Evolutionary conservation across 2,329 filamentous ascomycete genomes (phyloP), one percentile per base, ranked within the genome.

Genomic region (Talaromyces rugulosus): DNA sequence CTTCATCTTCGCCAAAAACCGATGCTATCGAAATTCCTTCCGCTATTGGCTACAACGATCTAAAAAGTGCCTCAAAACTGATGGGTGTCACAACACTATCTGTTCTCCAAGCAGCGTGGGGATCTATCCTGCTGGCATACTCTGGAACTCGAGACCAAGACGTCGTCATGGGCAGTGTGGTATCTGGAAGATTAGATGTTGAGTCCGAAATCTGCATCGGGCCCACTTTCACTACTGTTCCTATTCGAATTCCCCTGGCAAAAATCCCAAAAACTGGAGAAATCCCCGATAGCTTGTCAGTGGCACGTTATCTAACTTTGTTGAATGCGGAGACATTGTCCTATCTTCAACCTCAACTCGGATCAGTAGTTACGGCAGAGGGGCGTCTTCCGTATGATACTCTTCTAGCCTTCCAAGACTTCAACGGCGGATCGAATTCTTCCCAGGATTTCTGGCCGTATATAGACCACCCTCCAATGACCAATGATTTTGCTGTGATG

Each of bases 91-190:
- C 74, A 1, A 74, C 74, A 2, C 64, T 75, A 31, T 69, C 74
- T 51, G 55, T 78, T 14, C 69, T 76, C 3, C 67, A 75, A 23
- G 67, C 72, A 4, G 71, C 70, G 3, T 79, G 76, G 77, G 75
- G 73, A 3, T 67, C 77, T 16, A 70, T 76, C 11, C 66, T 76
- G 3, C 67, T 68, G 28, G 62, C 65, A 1, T 70, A 71, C 56
- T 74, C 71, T 1, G 64, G 64, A 0, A 71, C 69, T 1, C 68
- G 74, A 31, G 75, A 78, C 55, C 0, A 67, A 75, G 75, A 77
- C 40, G 64, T 77, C 2, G 67, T 70, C 1, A 72, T 77, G 61
- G 73, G 73, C 18, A 76, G 70, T 57, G 71, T 75, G 4, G 59
- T 75, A 2, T 75, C 74, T 27, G 73, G 70, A 16, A 65, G 71